Base-by-base conservation (phyloP, 768 basidiomycete species). In the Boletus pseudo-olivaceus region DNA sequence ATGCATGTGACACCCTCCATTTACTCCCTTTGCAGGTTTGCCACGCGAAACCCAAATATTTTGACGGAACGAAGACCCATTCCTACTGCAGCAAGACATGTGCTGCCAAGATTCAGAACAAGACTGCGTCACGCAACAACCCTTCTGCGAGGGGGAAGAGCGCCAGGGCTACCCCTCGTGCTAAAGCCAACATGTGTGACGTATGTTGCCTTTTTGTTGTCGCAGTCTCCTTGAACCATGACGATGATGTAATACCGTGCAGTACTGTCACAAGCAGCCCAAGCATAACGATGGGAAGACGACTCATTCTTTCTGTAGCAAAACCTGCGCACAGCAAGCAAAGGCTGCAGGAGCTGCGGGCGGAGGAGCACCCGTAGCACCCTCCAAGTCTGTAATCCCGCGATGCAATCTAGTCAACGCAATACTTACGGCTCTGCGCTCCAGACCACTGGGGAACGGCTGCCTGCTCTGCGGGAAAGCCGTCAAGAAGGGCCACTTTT, bases 401-500 rank as follows among this genome's bases (percentile, higher is more conserved):
- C 57, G 7, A 38, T 59, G 57, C 51, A 17, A 56, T 61, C 53
- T 61, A 34, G 12, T 70, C 62, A 41, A 58, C 57, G 60, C 69
- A 68, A 51, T 69, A 64, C 67, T 72, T 66, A 71, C 45, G 55
- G 63, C 64, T 55, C 59, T 67, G 40, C 62, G 59, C 60, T 67
- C 41, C 68, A 72, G 69, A 58, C 69, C 69, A 37, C 3, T 46
- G 47, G 67, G 57, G 81, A 70, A 78, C 70, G 50, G 70, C 77
- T 87, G 85, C 61, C 62, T 87, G 42, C 74, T 82, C 72, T 87
- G 85, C 62, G 74, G 79, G n/a, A 76, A 78, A 59, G 75, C 75
- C 9, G 74, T 76, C 17, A 86, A 85, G 62, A 78, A 81, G 54
- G 82, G 83, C 12, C 79, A 85, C 62, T 88, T 88, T 65, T 88